A percentile compares a stretch with the other conserved stretches of the same genome.
These are phyloP conservation scores for Neurospora sp. DNA, from an alignment of 495 filamentous ascomycete genomes.

Conservation along the genomic window DNA sequence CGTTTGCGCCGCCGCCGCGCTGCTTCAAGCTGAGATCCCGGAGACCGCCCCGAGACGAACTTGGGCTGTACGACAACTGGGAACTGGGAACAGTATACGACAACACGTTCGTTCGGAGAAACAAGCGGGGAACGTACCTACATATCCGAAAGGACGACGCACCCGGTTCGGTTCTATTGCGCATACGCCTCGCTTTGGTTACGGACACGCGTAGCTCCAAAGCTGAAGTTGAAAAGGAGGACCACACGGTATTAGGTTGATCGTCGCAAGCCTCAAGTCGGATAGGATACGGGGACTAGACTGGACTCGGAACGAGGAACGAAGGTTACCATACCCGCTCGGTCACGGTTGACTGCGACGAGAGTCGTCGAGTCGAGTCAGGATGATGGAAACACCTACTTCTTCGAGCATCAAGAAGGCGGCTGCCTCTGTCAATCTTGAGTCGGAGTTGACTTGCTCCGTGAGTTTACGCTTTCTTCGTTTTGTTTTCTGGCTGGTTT, in stretches of 20 bases:
- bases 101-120: background rate
- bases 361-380: background rate
- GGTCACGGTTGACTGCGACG: background rate
- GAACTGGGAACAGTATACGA: background rate
- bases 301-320: background rate
- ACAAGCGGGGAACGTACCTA: background rate
- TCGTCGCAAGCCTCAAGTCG: background rate
- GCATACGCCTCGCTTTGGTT: background rate
- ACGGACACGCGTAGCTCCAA: background rate
- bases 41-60: background rate
- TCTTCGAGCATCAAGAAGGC: background rate
- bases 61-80: too few species aligned
- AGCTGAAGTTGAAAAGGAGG: background rate
- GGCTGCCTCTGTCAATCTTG: constrained; percentile 47
- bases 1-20: background rate
- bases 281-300: background rate
- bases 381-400: background rate
- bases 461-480: constrained; percentile 56
- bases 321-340: background rate
- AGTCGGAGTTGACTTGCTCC: constrained; percentile 86
- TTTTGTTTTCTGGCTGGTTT: too few species aligned
- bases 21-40: background rate
- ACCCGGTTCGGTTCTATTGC: background rate
- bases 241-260: background rate
- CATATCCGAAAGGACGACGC: background rate